Evolutionary conservation across 2,329 filamentous ascomycete genomes (phyloP).

Genomic region (Ciborinia camelliae): DNA sequence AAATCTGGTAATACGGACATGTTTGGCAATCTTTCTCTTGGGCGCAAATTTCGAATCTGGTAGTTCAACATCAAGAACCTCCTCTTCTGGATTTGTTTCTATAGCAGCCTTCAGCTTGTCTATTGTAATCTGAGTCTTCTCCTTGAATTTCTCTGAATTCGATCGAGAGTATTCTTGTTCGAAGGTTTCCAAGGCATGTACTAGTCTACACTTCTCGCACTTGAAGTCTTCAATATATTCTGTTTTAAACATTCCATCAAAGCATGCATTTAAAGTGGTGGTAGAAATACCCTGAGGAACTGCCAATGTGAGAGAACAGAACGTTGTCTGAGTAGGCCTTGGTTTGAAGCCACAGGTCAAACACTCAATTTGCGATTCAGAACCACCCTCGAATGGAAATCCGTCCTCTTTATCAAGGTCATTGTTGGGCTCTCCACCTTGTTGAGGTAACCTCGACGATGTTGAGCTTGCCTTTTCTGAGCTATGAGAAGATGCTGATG

Average conservation of each 20-base stretch:
- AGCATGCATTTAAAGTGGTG: conserved; percentile 78
- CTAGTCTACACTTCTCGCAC: conserved; percentile 87
- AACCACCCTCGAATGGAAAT: conserved; percentile 87
- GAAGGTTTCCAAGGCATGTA: conserved; percentile 68
- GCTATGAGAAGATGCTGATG: conserved; percentile 7
- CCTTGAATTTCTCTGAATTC: conserved; percentile 50
- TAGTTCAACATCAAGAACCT: conserved; percentile 67
- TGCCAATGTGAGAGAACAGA: conserved; percentile 87
- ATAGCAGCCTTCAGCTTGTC: conserved; percentile 66
- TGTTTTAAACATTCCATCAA: conserved; percentile 90
- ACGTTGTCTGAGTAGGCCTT: conserved; percentile 75
- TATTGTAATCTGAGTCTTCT: conserved; percentile 56
- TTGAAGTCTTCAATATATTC: conserved; percentile 97
- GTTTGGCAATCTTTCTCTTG: conserved; percentile 78
- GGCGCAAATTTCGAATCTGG: conserved; percentile 74
- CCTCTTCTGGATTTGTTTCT: conserved; percentile 74
- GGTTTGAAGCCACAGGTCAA: conserved; percentile 86
- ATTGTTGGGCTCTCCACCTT: conserved; percentile 6
- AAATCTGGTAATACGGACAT: conserved; percentile 82
- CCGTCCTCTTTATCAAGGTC: conserved; percentile 54
- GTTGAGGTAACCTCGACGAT: not conserved
- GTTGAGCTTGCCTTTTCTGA: conserved; percentile 15
- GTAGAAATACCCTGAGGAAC: conserved; percentile 82
- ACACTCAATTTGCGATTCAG: conserved; percentile 95
- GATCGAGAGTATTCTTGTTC: conserved; percentile 54